Evolutionary conservation across 176 grass and related monocot genomes (phyloP).

Genomic region (Zizania latifolia): DNA sequence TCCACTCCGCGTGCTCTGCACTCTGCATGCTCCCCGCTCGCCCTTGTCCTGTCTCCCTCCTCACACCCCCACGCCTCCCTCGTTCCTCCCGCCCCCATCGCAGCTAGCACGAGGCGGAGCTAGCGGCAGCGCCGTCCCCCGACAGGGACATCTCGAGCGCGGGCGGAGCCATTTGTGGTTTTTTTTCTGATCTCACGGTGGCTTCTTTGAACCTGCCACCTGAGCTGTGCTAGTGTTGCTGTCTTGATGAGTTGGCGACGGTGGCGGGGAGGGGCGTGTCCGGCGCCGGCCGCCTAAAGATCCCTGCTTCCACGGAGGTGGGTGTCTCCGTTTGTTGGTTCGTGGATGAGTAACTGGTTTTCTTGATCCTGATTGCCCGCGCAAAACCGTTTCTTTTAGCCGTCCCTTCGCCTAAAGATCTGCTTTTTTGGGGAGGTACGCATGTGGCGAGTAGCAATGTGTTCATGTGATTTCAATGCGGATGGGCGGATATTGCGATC

Average conservation of each 20-base stretch:
- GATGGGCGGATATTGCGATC: neutral
- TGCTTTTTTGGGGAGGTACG: neutral
- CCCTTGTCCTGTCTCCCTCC: conserved; percentile 24
- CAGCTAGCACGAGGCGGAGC: neutral
- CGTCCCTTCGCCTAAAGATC: conserved; percentile 26
- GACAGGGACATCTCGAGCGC: conserved; percentile 26
- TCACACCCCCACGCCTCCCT: neutral
- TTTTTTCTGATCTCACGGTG: conserved; percentile 11
- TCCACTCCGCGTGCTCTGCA: conserved; percentile 38
- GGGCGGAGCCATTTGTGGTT: conserved; percentile 13
- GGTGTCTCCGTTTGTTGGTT: conserved; percentile 1
- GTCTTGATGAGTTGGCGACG: conserved; percentile 35
- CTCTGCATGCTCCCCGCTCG: conserved; percentile 20
- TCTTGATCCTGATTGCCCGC: conserved; percentile 16
- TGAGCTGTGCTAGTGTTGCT: neutral
- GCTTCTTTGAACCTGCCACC: neutral
- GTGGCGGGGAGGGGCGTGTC: neutral
- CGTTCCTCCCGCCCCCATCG: neutral
- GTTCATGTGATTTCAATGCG: neutral
- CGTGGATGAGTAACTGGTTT: neutral
- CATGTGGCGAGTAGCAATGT: neutral
- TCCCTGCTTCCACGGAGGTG: neutral
- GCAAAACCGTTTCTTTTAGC: conserved; percentile 2
- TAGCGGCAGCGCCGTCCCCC: neutral
- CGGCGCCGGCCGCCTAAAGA: conserved; percentile 27